These are phyloP conservation scores for Tympanopsis confertula DNA, from an alignment of 2,329 filamentous ascomycete species.

Conservation along the genomic window DNA sequence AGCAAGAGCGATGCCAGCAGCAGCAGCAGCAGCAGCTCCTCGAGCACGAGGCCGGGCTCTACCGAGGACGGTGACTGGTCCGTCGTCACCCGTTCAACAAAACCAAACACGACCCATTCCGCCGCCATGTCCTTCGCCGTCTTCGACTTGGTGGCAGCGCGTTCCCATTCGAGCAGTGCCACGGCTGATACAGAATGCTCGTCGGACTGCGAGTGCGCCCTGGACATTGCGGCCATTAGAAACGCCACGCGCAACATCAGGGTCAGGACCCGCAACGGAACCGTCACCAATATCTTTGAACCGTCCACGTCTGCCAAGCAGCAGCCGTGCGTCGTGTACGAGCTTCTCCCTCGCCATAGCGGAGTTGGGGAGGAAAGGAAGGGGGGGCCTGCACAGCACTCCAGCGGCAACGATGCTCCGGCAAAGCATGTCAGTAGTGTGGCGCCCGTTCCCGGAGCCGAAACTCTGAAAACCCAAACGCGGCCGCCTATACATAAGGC, in stretches of 20 bases:
- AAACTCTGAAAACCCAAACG: no score
- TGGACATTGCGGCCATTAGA: neutral
- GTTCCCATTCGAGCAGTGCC: neutral
- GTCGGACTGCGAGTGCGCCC: neutral
- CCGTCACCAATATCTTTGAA: neutral
- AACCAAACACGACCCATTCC: neutral
- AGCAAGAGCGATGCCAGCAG: no score
- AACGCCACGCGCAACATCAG: neutral
- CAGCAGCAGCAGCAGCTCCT: no score
- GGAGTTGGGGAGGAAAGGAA: no score
- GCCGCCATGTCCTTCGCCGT: neutral
- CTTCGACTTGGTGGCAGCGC: neutral
- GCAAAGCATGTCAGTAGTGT: no score
- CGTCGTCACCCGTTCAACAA: neutral
- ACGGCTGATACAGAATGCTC: neutral
- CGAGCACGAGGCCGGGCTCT: no score
- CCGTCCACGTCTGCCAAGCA: neutral
- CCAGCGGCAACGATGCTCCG: no score
- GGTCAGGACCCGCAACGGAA: neutral
- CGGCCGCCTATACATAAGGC: no score
- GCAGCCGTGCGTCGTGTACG: no score
- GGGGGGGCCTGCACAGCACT: no score
- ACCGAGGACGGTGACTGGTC: neutral
- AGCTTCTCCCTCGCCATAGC: no score
- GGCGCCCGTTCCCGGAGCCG: no score